phyloP scores from a whole-genome alignment of 2,329 filamentous ascomycete genomes.

The Grosmannia penicillata region DNA sequence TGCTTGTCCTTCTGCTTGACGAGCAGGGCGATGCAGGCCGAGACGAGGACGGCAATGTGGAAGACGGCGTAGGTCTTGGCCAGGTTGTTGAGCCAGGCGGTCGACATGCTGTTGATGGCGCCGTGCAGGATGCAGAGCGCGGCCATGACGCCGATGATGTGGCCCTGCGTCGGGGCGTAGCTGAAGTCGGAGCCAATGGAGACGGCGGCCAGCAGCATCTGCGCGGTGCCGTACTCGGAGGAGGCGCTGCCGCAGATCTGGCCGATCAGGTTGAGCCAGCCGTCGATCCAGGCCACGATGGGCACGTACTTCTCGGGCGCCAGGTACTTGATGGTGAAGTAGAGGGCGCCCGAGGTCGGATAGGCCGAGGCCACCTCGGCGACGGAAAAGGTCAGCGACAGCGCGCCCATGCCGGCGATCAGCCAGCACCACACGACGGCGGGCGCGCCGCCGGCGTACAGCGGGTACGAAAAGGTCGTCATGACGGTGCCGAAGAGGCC shows the following conservation, averaged over 20 bases:
- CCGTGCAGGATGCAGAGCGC: constrained; percentile 35
- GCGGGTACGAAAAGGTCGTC: constrained; percentile 38
- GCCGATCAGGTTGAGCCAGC: constrained; percentile 36
- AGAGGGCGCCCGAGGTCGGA: constrained; percentile 32
- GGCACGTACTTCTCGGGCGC: constrained; percentile 31
- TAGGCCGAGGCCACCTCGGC: constrained; percentile 43
- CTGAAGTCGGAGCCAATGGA: constrained; percentile 32
- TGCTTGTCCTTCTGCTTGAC: constrained; percentile 35
- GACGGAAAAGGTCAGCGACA: constrained; percentile 38
- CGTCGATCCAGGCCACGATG: constrained; percentile 30
- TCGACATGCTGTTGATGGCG: constrained; percentile 38
- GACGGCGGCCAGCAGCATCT: constrained; percentile 40
- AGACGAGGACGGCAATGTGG: constrained; percentile 35
- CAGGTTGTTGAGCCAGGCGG: constrained; percentile 42
- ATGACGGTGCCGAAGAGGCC: constrained; percentile 40
- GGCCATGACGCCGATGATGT: constrained; percentile 40
- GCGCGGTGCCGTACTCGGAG: constrained; percentile 39
- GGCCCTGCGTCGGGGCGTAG: constrained; percentile 27
- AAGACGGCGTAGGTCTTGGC: constrained; percentile 43
- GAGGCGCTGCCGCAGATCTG: constrained; percentile 39
- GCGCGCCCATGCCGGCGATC: constrained; percentile 38
- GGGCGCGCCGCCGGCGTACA: constrained; percentile 36
- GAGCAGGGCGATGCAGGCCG: constrained; percentile 34
- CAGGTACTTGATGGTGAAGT: constrained; percentile 41
- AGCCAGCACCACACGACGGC: constrained; percentile 44